These are phyloP conservation scores for Hyphodiscus sp. DNA, from an alignment of 2,329 filamentous ascomycete species.

Conservation along the genomic window DNA sequence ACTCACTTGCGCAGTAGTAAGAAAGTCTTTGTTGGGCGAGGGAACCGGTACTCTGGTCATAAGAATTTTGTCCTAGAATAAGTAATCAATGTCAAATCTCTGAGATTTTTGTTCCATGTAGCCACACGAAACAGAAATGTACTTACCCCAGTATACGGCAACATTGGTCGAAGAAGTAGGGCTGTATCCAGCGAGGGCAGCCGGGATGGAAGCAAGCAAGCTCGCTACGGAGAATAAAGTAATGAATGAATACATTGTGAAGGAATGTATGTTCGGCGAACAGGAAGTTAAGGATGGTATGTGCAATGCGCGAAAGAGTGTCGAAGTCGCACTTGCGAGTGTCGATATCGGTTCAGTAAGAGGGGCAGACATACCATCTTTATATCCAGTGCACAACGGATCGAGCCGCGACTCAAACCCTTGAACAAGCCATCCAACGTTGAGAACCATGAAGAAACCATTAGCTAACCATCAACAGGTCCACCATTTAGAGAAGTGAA, in stretches of 20 bases:
- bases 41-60: slow-evolving; percentile 36
- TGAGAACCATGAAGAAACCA: background rate
- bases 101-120: background rate
- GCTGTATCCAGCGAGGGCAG: slow-evolving; percentile 36
- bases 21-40: slow-evolving; percentile 48
- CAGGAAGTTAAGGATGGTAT: background rate
- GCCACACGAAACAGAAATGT: background rate
- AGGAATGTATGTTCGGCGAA: background rate
- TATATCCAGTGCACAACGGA: background rate
- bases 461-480: background rate
- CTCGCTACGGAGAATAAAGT: slow-evolving; percentile 22
- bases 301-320: background rate
- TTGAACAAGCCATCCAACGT: background rate
- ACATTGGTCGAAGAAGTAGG: slow-evolving; percentile 45
- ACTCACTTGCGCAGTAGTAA: slow-evolving; percentile 53
- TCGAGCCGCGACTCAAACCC: background rate
- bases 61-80: slow-evolving; percentile 52
- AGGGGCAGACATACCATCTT: background rate
- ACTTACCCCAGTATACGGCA: slow-evolving; percentile 60
- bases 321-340: background rate
- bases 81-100: slow-evolving; percentile 14
- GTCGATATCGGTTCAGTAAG: background rate
- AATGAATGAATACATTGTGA: slow-evolving; percentile 26
- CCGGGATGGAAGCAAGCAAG: slow-evolving; percentile 28
- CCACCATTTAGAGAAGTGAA: background rate